Evolutionary conservation across 2,329 filamentous ascomycete species (phyloP).

Genomic region (Fusarium sp.): DNA sequence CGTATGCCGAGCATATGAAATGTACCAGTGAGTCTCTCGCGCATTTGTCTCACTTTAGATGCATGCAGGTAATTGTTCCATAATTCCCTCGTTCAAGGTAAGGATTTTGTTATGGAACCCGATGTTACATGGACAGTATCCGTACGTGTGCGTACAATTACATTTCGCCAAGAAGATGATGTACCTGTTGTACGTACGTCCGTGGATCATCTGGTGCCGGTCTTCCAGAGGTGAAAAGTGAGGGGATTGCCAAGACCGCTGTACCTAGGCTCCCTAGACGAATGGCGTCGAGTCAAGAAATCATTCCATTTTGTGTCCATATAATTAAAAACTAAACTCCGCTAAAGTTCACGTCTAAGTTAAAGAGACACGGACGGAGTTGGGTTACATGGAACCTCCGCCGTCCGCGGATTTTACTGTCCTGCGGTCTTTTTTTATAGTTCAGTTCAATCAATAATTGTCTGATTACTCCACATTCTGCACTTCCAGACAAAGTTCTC

Average conservation of each 20-base stretch:
- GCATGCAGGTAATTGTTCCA: conserved; percentile 3
- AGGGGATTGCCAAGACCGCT: conserved; percentile 8
- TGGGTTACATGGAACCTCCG: conserved; percentile 1
- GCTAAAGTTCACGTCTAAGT: neutral
- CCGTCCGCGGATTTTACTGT: conserved; percentile 13
- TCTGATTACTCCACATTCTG: neutral
- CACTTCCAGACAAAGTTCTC: conserved; percentile 19
- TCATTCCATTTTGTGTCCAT: conserved; percentile 1
- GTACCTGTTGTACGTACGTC: neutral
- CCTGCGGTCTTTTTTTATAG: neutral
- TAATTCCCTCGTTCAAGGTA: conserved; percentile 3
- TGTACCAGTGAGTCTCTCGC: conserved; percentile 19
- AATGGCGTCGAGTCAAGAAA: conserved; percentile 1
- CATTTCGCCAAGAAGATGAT: conserved; percentile 17
- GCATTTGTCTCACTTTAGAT: conserved; percentile 22
- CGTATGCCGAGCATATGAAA: conserved; percentile 33
- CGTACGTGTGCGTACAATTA: conserved; percentile 3
- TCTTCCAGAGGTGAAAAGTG: conserved; percentile 16
- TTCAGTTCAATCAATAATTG: neutral
- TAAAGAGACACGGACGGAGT: conserved; percentile 2
- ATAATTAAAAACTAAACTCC: conserved; percentile 2
- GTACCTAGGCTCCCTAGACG: conserved; percentile 2
- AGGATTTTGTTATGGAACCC: neutral
- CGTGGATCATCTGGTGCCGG: conserved; percentile 27
- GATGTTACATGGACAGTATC: neutral